A percentile compares a stretch with the other conserved stretches of the same genome.
These are phyloP conservation scores for Candida ortonii DNA, from an alignment of 805 yeast genomes.

Conservation along the genomic window DNA sequence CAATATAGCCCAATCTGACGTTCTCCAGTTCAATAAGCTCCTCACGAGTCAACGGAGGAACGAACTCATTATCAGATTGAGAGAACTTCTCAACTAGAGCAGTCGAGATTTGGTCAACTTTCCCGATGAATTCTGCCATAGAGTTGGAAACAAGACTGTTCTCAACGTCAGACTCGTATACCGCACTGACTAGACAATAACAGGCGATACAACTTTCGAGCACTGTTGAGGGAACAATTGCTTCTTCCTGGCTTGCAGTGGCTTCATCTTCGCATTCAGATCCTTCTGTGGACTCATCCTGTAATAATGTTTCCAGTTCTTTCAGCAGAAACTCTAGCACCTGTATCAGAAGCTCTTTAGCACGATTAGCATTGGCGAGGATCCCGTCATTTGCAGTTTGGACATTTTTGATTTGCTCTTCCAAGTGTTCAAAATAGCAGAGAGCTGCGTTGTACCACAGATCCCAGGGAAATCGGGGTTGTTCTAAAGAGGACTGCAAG, in stretches of 20 bases:
- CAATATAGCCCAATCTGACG: constrained; percentile 28
- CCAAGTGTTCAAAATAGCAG: constrained; percentile 47
- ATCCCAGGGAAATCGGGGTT: constrained; percentile 35
- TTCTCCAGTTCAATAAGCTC: constrained; percentile 36
- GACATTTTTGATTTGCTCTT: constrained; percentile 29
- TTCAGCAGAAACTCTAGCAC: constrained; percentile 28
- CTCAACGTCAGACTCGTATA: constrained; percentile 25
- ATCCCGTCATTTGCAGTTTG: constrained; percentile 15
- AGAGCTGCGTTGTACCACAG: constrained; percentile 45
- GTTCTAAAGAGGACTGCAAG: constrained; percentile 22
- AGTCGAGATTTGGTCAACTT: constrained; percentile 17
- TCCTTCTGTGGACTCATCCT: constrained; percentile 1
- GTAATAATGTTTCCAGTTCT: constrained; percentile 28
- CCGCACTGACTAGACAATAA: constrained; percentile 25
- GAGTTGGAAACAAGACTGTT: constrained; percentile 6
- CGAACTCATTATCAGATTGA: constrained; percentile 17
- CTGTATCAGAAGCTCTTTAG: constrained; percentile 24
- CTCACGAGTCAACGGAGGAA: constrained; percentile 29
- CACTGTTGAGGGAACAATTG: constrained; percentile 26
- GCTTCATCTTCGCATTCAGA: constrained; percentile 2
- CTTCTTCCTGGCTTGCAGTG: constrained; percentile 19
- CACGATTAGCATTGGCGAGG: constrained; percentile 17
- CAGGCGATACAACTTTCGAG: constrained; percentile 29
- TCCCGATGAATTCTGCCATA: constrained; percentile 8
- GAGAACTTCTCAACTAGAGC: constrained; percentile 17